Evolutionary conservation across 371 early-diverging fungal species (phyloP).

Genomic region (Parasitella parasitica): DNA sequence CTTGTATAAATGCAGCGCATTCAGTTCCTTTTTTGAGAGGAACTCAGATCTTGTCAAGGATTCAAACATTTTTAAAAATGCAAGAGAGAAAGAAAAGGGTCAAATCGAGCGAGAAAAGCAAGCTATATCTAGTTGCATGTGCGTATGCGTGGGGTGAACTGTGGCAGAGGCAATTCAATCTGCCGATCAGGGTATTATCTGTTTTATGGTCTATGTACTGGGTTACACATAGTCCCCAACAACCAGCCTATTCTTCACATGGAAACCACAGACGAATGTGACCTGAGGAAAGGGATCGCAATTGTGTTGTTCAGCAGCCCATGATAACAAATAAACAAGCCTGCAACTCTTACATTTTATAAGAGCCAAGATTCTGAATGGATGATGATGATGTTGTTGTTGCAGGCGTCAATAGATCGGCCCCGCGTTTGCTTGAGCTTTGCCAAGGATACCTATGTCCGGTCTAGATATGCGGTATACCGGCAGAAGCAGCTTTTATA

Average conservation of each 20-base stretch:
- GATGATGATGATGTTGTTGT: no score
- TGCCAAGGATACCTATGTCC: no score
- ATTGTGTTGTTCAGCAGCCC: no score
- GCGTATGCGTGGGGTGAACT: not conserved
- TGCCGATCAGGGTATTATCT: conserved; percentile 1
- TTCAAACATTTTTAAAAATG: conserved; percentile 17
- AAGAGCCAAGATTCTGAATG: no score
- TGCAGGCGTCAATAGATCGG: no score
- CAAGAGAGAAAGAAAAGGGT: conserved; percentile 10
- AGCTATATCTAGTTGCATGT: not conserved
- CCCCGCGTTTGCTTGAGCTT: no score
- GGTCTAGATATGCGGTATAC: no score
- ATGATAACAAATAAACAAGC: no score
- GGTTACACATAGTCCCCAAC: conserved; percentile 17
- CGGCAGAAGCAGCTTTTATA: no score
- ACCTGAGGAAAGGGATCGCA: not conserved
- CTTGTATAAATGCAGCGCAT: conserved; percentile 79
- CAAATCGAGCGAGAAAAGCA: conserved; percentile 6
- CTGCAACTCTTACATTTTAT: no score
- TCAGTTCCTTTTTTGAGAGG: conserved; percentile 63
- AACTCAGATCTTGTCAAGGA: conserved; percentile 38
- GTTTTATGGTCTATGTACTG: not conserved
- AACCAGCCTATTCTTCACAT: conserved; percentile 3
- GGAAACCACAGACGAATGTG: not conserved
- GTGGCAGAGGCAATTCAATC: conserved; percentile 1